Evolutionary conservation across 1,284 basidiomycete genomes (phyloP).

Genomic region (Somion occarium): DNA sequence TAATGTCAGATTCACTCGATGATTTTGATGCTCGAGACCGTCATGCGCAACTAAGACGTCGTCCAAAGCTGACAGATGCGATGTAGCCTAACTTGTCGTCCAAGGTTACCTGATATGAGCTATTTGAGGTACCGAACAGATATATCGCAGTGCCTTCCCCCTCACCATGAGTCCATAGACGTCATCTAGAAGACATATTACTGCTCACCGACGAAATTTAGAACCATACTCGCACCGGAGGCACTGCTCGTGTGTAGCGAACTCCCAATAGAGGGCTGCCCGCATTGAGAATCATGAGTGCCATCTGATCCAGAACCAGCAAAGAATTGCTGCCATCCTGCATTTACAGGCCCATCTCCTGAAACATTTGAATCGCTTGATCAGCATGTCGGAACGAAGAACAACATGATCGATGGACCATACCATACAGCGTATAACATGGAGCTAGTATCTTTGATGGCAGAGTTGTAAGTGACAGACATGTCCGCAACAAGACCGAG

Average conservation of each 20-base stretch:
- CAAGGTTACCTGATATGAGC: conserved; percentile 25
- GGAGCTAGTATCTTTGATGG: background rate
- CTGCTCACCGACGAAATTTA: background rate
- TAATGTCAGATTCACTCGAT: background rate
- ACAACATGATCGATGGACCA: too few species aligned
- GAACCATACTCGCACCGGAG: background rate
- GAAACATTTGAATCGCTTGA: background rate
- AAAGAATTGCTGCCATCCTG: background rate
- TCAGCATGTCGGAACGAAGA: too few species aligned
- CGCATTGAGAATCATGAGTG: background rate
- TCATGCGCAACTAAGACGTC: background rate
- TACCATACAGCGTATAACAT: conserved; percentile 3
- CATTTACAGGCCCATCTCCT: background rate
- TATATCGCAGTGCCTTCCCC: conserved; percentile 25
- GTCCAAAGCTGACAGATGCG: conserved; percentile 11
- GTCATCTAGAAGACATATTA: too few species aligned
- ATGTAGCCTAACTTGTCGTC: conserved; percentile 20
- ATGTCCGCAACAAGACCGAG: too few species aligned
- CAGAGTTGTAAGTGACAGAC: background rate
- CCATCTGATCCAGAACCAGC: background rate
- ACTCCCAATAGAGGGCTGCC: background rate
- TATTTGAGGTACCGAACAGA: conserved; percentile 24
- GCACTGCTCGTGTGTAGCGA: background rate
- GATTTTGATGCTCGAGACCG: background rate
- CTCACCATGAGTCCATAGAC: too few species aligned